Evolutionary conservation across 2,329 filamentous ascomycete species (phyloP), one percentile per base, ranked within the genome.

Genomic region (Fonsecaea multimorphosa): DNA sequence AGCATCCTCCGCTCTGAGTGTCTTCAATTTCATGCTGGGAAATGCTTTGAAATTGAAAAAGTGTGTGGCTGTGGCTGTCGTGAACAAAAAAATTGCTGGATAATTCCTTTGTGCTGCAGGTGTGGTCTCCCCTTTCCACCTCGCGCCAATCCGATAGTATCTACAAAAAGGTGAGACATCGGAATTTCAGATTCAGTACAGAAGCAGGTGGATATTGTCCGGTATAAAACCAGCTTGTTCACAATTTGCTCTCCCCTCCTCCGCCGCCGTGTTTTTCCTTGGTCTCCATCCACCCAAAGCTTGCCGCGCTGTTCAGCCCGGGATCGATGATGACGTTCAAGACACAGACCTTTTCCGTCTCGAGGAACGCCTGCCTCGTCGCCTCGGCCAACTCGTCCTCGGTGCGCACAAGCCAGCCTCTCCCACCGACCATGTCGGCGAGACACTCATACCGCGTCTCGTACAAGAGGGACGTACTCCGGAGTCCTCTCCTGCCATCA

Each of bases 281-380:
- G 27, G 67, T 67, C 7, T 73, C 72, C 68, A 77, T 73, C 76
- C 76, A 78, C 2, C 76, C 76, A 73, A 78, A 78, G 12, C 74
- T 72, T 59, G 77, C 76, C 52, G 72, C 71, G 73, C 80, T 79
- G 57, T 78, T 79, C 64, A 79, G 77, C 0, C 82, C 82, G 32
- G 82, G 79, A 70, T 86, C 83, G 65, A 87, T 82, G 51, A 86
- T 79, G 1, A 87, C 78, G 77, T 87, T 87, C 1, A 87, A 78
- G 8, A 87, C 76, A 55, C 65, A 67, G 0, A 84, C 82, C 12
- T 78, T 80, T 34, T 74, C 73, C 14, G 70, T 78, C 9, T 80
- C 78, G 64, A 77, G 73, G 69, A 82, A 87, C 0, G 84, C 85
- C 61, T 81, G 78, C 63, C 79, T 74, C 7, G 83, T 83, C n/a